phyloP scores from a whole-genome alignment of 2,329 filamentous ascomycete genomes.

The Monosporascus sp. region DNA sequence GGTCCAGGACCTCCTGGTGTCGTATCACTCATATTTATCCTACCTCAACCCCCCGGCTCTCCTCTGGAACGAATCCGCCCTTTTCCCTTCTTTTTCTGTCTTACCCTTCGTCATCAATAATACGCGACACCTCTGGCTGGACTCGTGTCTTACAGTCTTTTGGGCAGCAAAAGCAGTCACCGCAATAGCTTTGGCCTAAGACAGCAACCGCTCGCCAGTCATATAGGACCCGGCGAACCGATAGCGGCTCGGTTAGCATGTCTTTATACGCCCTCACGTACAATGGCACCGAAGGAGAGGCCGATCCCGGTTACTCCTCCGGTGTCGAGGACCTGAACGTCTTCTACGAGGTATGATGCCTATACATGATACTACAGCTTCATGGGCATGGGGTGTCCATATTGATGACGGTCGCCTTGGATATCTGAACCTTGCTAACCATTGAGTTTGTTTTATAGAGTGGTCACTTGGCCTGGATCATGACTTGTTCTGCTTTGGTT shows the following conservation, averaged over 20 bases:
- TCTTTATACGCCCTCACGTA: slow-evolving; percentile 32
- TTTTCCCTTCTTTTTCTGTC: too few species aligned
- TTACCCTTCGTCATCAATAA: background rate
- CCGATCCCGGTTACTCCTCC: slow-evolving; percentile 46
- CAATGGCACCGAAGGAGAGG: slow-evolving; percentile 44
- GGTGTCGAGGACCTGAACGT: slow-evolving; percentile 68
- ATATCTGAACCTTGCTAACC: slow-evolving; percentile 1
- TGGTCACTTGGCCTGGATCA: slow-evolving; percentile 78
- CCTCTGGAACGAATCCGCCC: too few species aligned
- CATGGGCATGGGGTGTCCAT: too few species aligned
- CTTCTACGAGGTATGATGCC: slow-evolving; percentile 65
- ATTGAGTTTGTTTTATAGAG: slow-evolving; percentile 40
- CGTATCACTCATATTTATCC: too few species aligned
- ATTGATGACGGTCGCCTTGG: too few species aligned
- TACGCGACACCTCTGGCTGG: background rate
- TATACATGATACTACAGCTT: background rate
- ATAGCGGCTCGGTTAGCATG: slow-evolving; percentile 13
- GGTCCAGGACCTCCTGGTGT: too few species aligned
- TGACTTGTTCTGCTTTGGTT: slow-evolving; percentile 71
- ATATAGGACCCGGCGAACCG: background rate
- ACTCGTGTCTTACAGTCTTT: background rate
- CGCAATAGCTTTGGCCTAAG: background rate
- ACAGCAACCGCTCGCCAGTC: background rate
- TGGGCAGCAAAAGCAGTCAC: background rate
- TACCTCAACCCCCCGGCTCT: too few species aligned